These are phyloP conservation scores for Balakata baccata DNA, from an alignment of 345 rosid species.

Conservation along the genomic window DNA sequence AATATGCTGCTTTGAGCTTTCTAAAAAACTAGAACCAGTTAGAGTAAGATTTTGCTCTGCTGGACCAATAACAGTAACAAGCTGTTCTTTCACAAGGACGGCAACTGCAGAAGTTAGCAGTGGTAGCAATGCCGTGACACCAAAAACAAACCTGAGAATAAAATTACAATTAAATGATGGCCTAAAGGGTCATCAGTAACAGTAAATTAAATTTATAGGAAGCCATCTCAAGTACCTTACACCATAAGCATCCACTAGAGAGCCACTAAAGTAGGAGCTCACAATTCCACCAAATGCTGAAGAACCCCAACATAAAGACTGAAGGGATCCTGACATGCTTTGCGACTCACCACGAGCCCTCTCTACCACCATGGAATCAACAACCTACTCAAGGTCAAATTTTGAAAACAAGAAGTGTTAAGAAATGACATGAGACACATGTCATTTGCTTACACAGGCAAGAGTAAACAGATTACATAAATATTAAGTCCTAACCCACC, in stretches of 20 bases:
- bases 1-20: slow-evolving; percentile 60
- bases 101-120: slow-evolving; percentile 88
- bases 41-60: slow-evolving; percentile 40
- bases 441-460: not conserved
- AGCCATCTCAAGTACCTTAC: slow-evolving; percentile 54
- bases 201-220: not conserved
- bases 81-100: slow-evolving; percentile 84
- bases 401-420: not conserved
- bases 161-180: slow-evolving; percentile 14
- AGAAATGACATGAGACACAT: not conserved
- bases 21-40: slow-evolving; percentile 49
- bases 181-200: slow-evolving; percentile 1
- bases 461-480: not conserved
- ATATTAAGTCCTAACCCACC: not conserved
- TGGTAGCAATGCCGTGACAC: slow-evolving; percentile 84
- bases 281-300: slow-evolving; percentile 98
- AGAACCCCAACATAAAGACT: slow-evolving; percentile 96
- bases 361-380: slow-evolving; percentile 98
- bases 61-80: slow-evolving; percentile 44
- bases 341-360: slow-evolving; percentile 98
- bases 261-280: slow-evolving; percentile 94
- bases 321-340: slow-evolving; percentile 84
- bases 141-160: slow-evolving; percentile 81
- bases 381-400: slow-evolving; percentile 55
- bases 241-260: slow-evolving; percentile 83